phyloP scores from a whole-genome alignment of 78 protist genomes.

The Bigelowiella natans region DNA sequence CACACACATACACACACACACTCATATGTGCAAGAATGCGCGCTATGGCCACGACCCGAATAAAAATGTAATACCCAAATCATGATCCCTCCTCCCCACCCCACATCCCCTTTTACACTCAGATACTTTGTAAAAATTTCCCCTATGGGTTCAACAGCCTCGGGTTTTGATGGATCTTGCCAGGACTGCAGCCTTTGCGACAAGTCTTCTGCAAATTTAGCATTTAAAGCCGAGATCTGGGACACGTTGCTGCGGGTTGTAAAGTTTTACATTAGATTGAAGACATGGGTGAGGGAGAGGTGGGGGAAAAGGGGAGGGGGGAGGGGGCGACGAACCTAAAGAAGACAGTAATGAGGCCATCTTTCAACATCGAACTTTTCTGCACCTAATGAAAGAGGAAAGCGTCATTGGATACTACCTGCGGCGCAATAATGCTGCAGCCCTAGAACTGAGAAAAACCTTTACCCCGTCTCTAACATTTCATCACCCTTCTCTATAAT shows the following conservation, averaged over 20 bases:
- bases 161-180: neutral
- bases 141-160: neutral
- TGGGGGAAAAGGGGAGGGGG: neutral
- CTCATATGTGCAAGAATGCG: neutral
- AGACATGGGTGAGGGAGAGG: no score
- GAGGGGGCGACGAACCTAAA: neutral
- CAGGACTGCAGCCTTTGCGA: neutral
- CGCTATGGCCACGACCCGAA: neutral
- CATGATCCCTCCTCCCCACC: no score
- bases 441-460: no score
- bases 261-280: no score
- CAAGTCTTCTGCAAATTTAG: neutral
- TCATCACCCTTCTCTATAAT: no score
- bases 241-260: neutral
- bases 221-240: neutral
- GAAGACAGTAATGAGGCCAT: neutral
- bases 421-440: no score
- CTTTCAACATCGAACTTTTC: neutral
- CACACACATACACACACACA: neutral
- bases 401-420: no score
- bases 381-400: neutral
- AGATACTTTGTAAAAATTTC: neutral
- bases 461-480: no score
- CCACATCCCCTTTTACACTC: no score
- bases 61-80: no score